Conservation (phyloP, 352 stramenopile species). For the Elongisporangium prolatum region DNA sequence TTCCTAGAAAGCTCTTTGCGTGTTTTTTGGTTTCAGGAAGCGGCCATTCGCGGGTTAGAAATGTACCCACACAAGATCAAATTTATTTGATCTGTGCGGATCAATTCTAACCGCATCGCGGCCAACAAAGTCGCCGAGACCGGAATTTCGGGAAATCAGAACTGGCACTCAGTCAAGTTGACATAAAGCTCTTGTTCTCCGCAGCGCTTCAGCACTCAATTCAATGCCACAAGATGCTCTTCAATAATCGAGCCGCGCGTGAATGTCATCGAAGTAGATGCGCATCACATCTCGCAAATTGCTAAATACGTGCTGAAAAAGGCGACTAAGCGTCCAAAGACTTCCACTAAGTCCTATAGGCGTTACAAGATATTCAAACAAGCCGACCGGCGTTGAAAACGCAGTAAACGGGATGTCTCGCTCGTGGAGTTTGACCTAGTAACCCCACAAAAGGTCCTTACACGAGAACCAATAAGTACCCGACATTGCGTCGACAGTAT, state of each 20-base stretch:
- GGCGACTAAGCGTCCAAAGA: slow-evolving; percentile 12
- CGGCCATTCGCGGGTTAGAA: too few relatives aligned
- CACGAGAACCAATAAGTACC: slow-evolving; percentile 15
- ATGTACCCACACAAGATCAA: too few relatives aligned
- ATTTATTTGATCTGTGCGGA: too few relatives aligned
- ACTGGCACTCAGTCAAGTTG: too few relatives aligned
- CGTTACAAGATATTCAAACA: slow-evolving; percentile 18
- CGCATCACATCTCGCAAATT: slow-evolving; percentile 8
- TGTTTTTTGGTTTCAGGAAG: too few relatives aligned
- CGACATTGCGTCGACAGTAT: slow-evolving; percentile 20
- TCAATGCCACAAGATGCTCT: slow-evolving; percentile 7
- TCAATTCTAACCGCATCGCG: too few relatives aligned
- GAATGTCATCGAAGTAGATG: slow-evolving; percentile 11
- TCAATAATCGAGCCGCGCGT: slow-evolving; percentile 2
- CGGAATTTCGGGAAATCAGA: too few relatives aligned
- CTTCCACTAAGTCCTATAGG: slow-evolving; percentile 14
- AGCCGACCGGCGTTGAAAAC: slow-evolving; percentile 11
- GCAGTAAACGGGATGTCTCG: slow-evolving; percentile 18
- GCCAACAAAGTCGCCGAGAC: too few relatives aligned
- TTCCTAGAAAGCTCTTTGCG: slow-evolving; percentile 13
- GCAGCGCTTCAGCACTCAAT: slow-evolving; percentile 8
- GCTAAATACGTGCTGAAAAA: slow-evolving; percentile 4
- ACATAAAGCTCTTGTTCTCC: slow-evolving; percentile 9
- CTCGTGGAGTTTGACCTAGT: slow-evolving; percentile 19
- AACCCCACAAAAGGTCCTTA: slow-evolving; percentile 16